Conservation (phyloP, 2,329 filamentous ascomycete genomes). For the Aureobasidium namibiae region DNA sequence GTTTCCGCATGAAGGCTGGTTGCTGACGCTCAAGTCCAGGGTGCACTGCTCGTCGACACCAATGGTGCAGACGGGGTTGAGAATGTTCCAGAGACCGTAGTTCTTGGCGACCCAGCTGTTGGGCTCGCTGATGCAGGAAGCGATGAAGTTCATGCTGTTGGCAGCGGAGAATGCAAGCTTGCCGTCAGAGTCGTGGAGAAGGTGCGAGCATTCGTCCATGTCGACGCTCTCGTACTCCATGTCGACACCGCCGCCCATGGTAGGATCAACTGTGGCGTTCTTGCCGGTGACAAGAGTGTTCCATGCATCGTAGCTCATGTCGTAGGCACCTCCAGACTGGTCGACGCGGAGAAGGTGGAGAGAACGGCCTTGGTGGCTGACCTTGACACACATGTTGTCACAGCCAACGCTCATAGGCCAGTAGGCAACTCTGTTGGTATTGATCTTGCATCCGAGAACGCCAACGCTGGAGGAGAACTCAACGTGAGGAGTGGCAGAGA, state of each 20-base stretch:
- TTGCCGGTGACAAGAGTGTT: conserved; percentile 48
- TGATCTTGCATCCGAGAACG: conserved; percentile 52
- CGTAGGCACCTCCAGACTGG: conserved; percentile 47
- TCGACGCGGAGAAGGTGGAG: conserved; percentile 53
- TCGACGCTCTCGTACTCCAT: conserved; percentile 46
- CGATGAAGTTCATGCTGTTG: conserved; percentile 51
- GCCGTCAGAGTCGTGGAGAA: conserved; percentile 33
- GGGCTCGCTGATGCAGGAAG: conserved; percentile 25
- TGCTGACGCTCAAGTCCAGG: conserved; percentile 22
- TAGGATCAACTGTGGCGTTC: conserved; percentile 39
- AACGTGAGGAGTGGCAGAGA: conserved; percentile 45
- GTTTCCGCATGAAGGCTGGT: conserved; percentile 22
- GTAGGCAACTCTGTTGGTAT: conserved; percentile 55
- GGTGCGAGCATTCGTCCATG: conserved; percentile 40
- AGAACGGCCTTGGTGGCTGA: conserved; percentile 37
- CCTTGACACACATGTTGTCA: conserved; percentile 49
- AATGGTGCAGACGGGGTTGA: conserved; percentile 34
- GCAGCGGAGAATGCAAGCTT: conserved; percentile 48
- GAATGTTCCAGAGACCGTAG: conserved; percentile 42
- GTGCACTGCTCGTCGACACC: conserved; percentile 24
- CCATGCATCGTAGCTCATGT: conserved; percentile 56
- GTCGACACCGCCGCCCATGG: conserved; percentile 41
- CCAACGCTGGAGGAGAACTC: conserved; percentile 50
- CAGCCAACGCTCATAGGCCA: conserved; percentile 48
- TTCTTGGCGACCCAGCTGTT: conserved; percentile 47